phyloP scores from a whole-genome alignment of 805 yeast genomes.

The Yarrowia sp. region DNA sequence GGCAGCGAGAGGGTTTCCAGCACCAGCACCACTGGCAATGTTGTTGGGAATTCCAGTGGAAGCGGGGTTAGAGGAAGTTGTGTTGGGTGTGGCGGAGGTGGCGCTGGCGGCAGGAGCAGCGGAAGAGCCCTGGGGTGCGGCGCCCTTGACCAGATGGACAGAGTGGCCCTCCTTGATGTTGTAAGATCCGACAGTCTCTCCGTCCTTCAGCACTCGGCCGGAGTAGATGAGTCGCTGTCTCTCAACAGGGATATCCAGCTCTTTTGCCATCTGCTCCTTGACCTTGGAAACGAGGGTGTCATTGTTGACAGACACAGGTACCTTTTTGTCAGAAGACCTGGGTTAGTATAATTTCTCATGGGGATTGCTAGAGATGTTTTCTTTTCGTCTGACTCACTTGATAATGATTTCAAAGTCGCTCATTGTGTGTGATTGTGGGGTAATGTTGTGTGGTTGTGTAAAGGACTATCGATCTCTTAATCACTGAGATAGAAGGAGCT shows the following conservation, averaged over 20 bases:
- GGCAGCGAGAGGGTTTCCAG: conserved; percentile 87
- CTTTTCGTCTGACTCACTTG: background rate
- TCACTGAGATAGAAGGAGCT: background rate
- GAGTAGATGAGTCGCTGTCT: conserved; percentile 88
- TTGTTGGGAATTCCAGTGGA: conserved; percentile 59
- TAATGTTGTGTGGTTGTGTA: background rate
- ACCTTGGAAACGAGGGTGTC: conserved; percentile 60
- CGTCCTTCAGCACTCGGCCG: conserved; percentile 88
- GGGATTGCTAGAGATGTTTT: background rate
- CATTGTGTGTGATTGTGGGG: conserved; percentile 1
- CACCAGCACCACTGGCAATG: conserved; percentile 81
- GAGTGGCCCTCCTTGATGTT: conserved; percentile 84
- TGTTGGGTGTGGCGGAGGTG: conserved; percentile 30
- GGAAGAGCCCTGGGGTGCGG: conserved; percentile 43
- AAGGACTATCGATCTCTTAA: background rate
- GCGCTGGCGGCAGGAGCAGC: conserved; percentile 35
- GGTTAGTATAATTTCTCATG: conserved; percentile 25
- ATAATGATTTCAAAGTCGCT: conserved; percentile 23
- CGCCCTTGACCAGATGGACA: conserved; percentile 83
- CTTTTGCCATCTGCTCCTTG: conserved; percentile 59
- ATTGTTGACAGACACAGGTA: conserved; percentile 56
- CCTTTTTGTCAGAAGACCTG: conserved; percentile 70
- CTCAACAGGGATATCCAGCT: conserved; percentile 65
- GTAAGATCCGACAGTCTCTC: conserved; percentile 67
- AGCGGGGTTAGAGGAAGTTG: conserved; percentile 28